phyloP scores from a whole-genome alignment of 768 basidiomycete species.

The Mycena vulgaris region DNA sequence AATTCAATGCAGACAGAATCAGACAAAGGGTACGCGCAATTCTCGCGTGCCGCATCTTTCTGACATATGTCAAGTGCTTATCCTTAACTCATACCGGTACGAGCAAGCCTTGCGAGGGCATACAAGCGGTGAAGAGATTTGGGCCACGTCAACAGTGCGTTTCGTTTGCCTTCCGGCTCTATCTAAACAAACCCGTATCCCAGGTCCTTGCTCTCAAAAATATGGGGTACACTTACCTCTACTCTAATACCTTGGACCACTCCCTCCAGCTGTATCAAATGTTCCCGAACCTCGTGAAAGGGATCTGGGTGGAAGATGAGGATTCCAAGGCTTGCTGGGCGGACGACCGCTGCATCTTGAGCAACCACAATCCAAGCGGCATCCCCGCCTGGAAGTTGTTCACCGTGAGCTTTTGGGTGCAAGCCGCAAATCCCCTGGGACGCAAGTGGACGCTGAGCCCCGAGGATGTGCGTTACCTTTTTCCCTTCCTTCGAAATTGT shows the following conservation, averaged over 20 bases:
- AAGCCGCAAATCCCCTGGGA: slow-evolving; percentile 36
- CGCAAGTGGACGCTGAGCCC: slow-evolving; percentile 53
- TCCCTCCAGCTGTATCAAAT: slow-evolving; percentile 47
- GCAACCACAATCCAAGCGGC: slow-evolving; percentile 46
- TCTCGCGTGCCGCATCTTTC: no score
- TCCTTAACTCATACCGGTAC: no score
- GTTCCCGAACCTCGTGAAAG: slow-evolving; percentile 54
- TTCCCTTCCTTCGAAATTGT: background rate
- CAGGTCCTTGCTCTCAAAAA: slow-evolving; percentile 44
- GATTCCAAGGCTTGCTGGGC: slow-evolving; percentile 8
- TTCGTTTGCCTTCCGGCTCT: no score
- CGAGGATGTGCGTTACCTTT: slow-evolving; percentile 37
- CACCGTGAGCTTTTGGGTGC: slow-evolving; percentile 33
- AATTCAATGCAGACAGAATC: no score
- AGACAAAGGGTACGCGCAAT: no score
- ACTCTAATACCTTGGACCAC: slow-evolving; percentile 39
- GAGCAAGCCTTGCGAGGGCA: no score
- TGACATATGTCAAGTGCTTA: no score
- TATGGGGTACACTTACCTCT: slow-evolving; percentile 36
- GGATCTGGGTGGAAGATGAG: slow-evolving; percentile 25
- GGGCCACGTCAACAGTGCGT: no score
- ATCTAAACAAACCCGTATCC: no score
- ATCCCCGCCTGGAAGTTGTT: slow-evolving; percentile 58
- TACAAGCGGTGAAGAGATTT: no score
- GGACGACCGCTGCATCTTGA: slow-evolving; percentile 45